A percentile compares a stretch with the other conserved stretches of the same genome.
Evolutionary conservation across 352 stramenopile genomes (phyloP).

Genomic region (Peronosclerospora sorghi): DNA sequence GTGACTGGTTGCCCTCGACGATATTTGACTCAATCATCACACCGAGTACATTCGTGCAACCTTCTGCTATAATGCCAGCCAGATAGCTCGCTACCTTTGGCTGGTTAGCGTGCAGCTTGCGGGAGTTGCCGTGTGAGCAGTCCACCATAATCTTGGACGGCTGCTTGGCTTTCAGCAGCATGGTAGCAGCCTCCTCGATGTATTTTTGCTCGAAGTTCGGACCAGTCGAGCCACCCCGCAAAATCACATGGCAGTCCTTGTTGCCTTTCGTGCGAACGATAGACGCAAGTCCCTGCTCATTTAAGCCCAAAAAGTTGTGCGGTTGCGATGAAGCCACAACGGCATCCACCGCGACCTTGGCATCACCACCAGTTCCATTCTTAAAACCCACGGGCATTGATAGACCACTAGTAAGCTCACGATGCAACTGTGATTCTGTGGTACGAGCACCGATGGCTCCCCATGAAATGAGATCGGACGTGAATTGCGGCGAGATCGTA

Average conservation of each 20-base stretch:
- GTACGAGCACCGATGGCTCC: slow-evolving; percentile 76
- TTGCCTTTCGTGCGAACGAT: slow-evolving; percentile 83
- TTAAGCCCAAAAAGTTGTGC: slow-evolving; percentile 78
- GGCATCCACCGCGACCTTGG: slow-evolving; percentile 76
- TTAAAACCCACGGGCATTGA: slow-evolving; percentile 83
- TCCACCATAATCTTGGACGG: slow-evolving; percentile 78
- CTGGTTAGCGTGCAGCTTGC: slow-evolving; percentile 79
- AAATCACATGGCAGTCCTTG: slow-evolving; percentile 76
- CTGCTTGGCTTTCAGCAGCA: slow-evolving; percentile 59
- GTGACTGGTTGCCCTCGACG: slow-evolving; percentile 74
- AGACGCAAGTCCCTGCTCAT: slow-evolving; percentile 67
- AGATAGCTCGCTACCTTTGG: slow-evolving; percentile 66
- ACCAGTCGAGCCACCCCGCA: slow-evolving; percentile 57
- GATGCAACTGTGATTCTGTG: slow-evolving; percentile 75
- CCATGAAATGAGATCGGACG: slow-evolving; percentile 66
- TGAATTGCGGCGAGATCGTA: slow-evolving; percentile 78
- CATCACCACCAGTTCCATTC: slow-evolving; percentile 69
- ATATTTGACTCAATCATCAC: slow-evolving; percentile 87
- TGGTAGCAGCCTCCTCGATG: slow-evolving; percentile 47
- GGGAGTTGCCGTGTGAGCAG: slow-evolving; percentile 83
- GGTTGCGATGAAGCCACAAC: slow-evolving; percentile 51
- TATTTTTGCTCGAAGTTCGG: slow-evolving; percentile 77
- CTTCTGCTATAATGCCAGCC: slow-evolving; percentile 43
- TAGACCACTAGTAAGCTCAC: slow-evolving; percentile 66
- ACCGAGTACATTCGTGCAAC: slow-evolving; percentile 59